Base-by-base conservation (phyloP, 1,139 yeast genomes). In the Hyphopichia wangnamkhiaoensis region DNA sequence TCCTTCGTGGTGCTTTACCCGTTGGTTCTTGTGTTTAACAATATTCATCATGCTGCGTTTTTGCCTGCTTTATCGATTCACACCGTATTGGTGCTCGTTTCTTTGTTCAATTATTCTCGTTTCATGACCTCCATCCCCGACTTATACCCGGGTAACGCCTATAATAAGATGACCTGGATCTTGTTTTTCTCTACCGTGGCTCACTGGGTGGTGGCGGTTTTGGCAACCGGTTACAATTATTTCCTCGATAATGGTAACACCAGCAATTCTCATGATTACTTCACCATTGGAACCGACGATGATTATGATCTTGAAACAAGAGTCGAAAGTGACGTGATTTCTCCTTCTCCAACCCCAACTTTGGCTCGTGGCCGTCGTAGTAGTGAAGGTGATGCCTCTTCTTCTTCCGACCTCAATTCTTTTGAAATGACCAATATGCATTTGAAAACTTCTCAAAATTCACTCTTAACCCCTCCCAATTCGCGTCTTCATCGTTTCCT, bases 131-230 rank as follows among this genome's bases (percentile, higher is more conserved):
- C 84, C 15, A 82, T 83, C 13, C 84, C 87, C 0, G 54, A 59
- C 43, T 67, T 89, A 52, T 93, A 88, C 54, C 96, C 96, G 1
- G 71, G 76, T 31, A 87, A 87, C 56, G 82, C 84, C 1, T 91
- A 91, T 59, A 67, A 79, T 20, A 75, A 72, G 49, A 80, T 86
- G 81, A 72, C 85, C 27, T 68, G 77, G 57, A 76, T 84, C 13
- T 62, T 88, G 46, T 61, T 82, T 9, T 60, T 83, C 37, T 58
- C 79, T 10, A 63, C 82, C 1, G 41, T 76, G 1, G 60, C 67
- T 3, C 95, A 87, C 48, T 74, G 75, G 54, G 46, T 71, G 3
- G 58, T 80, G 23, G 83, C 91, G 37, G 53, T 56, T 41, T 41
- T 53, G 34, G 53, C 58, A 20, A 48, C 51, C 42, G 55, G 56